Evolutionary conservation across 1,139 yeast genomes (phyloP).

Genomic region (Trichomonascaceae sp.): DNA sequence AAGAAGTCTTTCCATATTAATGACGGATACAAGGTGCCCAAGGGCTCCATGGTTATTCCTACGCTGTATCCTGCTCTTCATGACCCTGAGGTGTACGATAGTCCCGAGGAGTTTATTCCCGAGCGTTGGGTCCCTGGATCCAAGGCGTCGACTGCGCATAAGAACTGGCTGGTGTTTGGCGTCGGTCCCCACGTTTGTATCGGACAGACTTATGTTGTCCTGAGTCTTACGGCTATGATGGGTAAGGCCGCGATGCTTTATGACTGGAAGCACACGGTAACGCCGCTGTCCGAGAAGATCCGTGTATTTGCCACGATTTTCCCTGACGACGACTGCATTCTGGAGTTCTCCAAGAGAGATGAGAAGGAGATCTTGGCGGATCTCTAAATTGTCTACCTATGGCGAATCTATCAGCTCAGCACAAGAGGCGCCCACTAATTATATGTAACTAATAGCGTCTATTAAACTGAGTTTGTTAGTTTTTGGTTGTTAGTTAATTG

Average conservation of each 20-base stretch:
- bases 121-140: slow-evolving; percentile 82
- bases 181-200: slow-evolving; percentile 94
- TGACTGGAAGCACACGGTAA: slow-evolving; percentile 70
- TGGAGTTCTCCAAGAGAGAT: slow-evolving; percentile 40
- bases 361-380: background rate
- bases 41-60: slow-evolving; percentile 94
- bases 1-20: slow-evolving; percentile 77
- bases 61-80: slow-evolving; percentile 91
- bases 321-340: slow-evolving; percentile 88
- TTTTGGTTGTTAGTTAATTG: background rate
- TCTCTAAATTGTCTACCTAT: no score
- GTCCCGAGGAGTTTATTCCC: slow-evolving; percentile 88
- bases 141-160: slow-evolving; percentile 46
- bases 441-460: background rate
- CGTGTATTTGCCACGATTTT: slow-evolving; percentile 95
- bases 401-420: background rate
- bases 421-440: background rate
- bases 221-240: slow-evolving; percentile 76
- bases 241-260: slow-evolving; percentile 78
- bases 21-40: slow-evolving; percentile 78
- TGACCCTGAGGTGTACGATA: slow-evolving; percentile 89
- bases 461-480: background rate
- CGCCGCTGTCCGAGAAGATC: slow-evolving; percentile 77
- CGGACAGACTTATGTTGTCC: slow-evolving; percentile 87
- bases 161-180: slow-evolving; percentile 94